A percentile compares a stretch with the other conserved stretches of the same genome.
These are phyloP conservation scores for Globisporangium barbulae DNA, from an alignment of 352 stramenopile species.

Conservation along the genomic window DNA sequence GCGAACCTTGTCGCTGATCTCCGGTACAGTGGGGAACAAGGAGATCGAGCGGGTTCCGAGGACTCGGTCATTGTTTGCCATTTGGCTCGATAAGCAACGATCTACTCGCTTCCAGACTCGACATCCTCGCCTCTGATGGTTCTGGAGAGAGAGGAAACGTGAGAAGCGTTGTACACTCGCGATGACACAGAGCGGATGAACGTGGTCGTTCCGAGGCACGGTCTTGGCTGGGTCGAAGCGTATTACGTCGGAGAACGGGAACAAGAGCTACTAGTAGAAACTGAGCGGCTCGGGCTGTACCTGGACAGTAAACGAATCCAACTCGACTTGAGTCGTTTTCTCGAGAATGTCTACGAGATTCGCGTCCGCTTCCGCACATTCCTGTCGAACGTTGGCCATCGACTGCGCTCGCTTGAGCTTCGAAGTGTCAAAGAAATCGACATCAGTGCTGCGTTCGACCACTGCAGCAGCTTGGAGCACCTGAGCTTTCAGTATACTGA, in stretches of 20 bases:
- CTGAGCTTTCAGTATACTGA: neutral
- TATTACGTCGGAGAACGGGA: neutral
- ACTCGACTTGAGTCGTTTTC: too few relatives aligned
- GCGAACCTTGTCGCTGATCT: neutral
- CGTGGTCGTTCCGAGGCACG: neutral
- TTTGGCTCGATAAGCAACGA: neutral
- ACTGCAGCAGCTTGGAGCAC: neutral
- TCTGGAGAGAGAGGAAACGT: neutral
- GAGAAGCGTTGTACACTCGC: neutral
- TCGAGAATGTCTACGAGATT: too few relatives aligned
- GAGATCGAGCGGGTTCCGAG: too few relatives aligned
- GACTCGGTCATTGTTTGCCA: neutral
- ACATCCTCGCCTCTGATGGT: neutral
- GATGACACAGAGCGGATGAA: neutral
- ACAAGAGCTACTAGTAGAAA: neutral
- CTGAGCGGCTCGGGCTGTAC: too few relatives aligned
- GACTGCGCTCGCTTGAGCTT: neutral
- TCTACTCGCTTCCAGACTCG: neutral
- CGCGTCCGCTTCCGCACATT: neutral
- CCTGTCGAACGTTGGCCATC: neutral
- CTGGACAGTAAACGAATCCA: too few relatives aligned
- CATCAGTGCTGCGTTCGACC: neutral
- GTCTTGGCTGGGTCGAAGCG: neutral
- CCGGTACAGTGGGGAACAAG: neutral
- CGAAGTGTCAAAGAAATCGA: too few relatives aligned